phyloP scores from a whole-genome alignment of 805 yeast species.

The Candida nemodendra region DNA sequence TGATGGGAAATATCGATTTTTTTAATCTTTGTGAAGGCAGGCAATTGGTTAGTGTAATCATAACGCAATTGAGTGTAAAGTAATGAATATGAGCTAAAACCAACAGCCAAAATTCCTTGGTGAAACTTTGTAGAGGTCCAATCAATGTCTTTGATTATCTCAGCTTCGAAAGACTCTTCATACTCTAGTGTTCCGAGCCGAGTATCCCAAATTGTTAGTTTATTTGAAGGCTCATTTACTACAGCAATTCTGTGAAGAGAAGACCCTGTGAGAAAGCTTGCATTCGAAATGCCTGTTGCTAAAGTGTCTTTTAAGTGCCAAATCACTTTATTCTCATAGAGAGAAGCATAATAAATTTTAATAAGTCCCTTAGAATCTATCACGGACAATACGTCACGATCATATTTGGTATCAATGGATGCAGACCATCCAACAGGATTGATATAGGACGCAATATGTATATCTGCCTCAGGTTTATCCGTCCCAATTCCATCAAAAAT shows the following conservation, averaged over 20 bases:
- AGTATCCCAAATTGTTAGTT: slow-evolving; percentile 78
- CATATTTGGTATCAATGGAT: slow-evolving; percentile 25
- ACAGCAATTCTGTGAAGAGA: slow-evolving; percentile 75
- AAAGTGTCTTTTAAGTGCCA: slow-evolving; percentile 57
- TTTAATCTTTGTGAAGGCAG: slow-evolving; percentile 75
- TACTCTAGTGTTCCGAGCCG: slow-evolving; percentile 66
- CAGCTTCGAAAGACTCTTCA: slow-evolving; percentile 40
- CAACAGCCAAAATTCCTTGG: slow-evolving; percentile 77
- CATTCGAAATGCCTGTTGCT: slow-evolving; percentile 53
- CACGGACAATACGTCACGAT: slow-evolving; percentile 53
- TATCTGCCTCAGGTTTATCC: slow-evolving; percentile 17
- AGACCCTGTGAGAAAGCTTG: slow-evolving; percentile 65
- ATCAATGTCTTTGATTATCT: slow-evolving; percentile 65
- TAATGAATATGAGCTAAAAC: slow-evolving; percentile 61
- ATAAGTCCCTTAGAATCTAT: slow-evolving; percentile 54
- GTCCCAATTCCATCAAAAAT: slow-evolving; percentile 38
- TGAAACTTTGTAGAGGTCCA: slow-evolving; percentile 75
- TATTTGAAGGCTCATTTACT: slow-evolving; percentile 51
- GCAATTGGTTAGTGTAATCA: slow-evolving; percentile 80
- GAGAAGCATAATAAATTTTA: slow-evolving; percentile 43
- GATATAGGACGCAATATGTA: slow-evolving; percentile 43
- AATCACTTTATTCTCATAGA: slow-evolving; percentile 30
- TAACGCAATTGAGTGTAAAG: slow-evolving; percentile 81
- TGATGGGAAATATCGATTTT: slow-evolving; percentile 65
- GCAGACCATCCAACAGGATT: slow-evolving; percentile 64